phyloP scores from a whole-genome alignment of 345 rosid species.

The Isatis tinctoria region DNA sequence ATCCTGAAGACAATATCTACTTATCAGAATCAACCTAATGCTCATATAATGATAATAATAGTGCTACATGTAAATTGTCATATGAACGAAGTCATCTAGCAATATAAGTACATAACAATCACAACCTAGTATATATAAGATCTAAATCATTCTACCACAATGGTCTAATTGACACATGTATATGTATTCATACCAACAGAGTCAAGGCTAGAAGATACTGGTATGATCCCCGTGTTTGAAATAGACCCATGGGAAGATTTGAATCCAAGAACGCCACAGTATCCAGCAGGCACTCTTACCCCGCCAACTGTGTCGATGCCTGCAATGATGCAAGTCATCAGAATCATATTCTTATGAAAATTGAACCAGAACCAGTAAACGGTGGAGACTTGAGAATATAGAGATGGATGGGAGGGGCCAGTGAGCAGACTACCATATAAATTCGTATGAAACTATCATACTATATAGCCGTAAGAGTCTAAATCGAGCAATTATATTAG shows the following conservation, averaged over 20 bases:
- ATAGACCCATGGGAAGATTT: conserved; percentile 72
- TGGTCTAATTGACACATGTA: neutral
- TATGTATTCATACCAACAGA: conserved; percentile 63
- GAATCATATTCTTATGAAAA: neutral
- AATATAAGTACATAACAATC: neutral
- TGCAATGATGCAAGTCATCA: conserved; percentile 33
- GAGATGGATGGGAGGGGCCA: neutral
- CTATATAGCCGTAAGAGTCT: neutral
- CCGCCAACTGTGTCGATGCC: conserved; percentile 91
- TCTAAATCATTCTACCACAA: neutral
- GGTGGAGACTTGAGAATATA: neutral
- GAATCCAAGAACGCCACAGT: conserved; percentile 83
- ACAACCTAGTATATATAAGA: conserved; percentile 5
- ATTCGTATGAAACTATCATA: neutral
- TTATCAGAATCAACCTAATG: conserved; percentile 3
- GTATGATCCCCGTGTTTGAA: conserved; percentile 54
- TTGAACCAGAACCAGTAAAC: neutral
- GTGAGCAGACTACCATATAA: neutral
- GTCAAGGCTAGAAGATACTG: conserved; percentile 74
- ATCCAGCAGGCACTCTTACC: conserved; percentile 85
- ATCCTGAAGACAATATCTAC: conserved; percentile 52
- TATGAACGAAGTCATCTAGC: neutral
- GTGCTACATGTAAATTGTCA: neutral
- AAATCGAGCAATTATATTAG: neutral
- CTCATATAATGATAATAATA: neutral